Base-by-base conservation (phyloP, 176 grass and related monocot genomes). In the Avena sativa region DNA sequence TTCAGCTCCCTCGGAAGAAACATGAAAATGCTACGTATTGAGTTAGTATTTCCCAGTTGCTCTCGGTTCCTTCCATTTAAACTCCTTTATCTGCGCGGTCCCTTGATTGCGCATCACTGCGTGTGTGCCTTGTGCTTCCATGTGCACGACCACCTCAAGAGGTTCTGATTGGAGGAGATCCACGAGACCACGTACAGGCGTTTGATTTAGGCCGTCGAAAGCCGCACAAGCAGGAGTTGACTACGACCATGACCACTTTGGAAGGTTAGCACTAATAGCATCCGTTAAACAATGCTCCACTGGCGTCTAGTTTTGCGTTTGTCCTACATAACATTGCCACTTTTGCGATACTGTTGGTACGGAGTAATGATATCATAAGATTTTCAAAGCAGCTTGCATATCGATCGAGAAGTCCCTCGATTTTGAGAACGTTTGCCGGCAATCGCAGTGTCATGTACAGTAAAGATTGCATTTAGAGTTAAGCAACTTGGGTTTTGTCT, bases 171-270 rank as follows among this genome's bases (percentile, higher is more conserved):
- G 82, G 57, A 46, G 21, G 67, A 66, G 67, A 66, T 80, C 57
- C 44, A 44, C 28, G 30, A 61, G 44, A 81, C 34, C 10, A 81
- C 55, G 55, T 57, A 57, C 43, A 74, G 38, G 38, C 25, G 25
- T 62, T 36, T 73, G 78, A 61, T 72, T 81, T 62, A 57, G 48
- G 21, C 59, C 79, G 59, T 68, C n/a, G 38, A 84, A 89, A 89
- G 76, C 82, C 77, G 69, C 68, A 59, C 69, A 60, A 81, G 67
- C 21, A 89, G 80, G 80, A 83, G 87, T 57, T 80, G 76, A 85
- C 67, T 63, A 74, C 14, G 32, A 75, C 12, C 34, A 80, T 36
- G 68, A 75, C 57, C 48, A 59, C 69, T 50, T 40, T 51, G 73
- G 25, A 72, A 52, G 38, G 25, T 19, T 66, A 76, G 71, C 30